Conservation (phyloP, 2,329 filamentous ascomycete genomes). For the Corinectria fuckeliana region DNA sequence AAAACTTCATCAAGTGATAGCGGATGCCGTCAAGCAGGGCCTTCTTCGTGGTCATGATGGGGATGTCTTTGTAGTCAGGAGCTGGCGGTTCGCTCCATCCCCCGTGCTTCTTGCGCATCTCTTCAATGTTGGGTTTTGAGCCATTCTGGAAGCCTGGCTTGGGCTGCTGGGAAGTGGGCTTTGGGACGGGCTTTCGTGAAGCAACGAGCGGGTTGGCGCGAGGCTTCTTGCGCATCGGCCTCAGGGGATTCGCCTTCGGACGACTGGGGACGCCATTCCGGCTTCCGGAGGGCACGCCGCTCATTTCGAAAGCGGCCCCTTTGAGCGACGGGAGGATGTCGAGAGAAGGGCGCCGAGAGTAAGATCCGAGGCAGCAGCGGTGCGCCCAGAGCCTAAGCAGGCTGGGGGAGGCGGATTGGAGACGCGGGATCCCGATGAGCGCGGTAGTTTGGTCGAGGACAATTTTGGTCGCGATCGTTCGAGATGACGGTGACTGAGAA, state of each 20-base stretch:
- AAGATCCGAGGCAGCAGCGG: constrained; percentile 22
- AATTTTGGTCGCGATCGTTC: constrained; percentile 4
- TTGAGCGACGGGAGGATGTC: not conserved
- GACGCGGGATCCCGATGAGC: not conserved
- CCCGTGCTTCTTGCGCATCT: constrained; percentile 54
- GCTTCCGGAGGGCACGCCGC: constrained; percentile 47
- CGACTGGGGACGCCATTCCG: constrained; percentile 43
- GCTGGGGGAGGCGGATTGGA: not conserved
- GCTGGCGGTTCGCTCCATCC: constrained; percentile 65
- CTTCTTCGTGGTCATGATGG: constrained; percentile 83
- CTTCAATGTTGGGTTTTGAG: constrained; percentile 47
- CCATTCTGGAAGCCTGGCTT: constrained; percentile 37
- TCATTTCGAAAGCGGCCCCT: constrained; percentile 47
- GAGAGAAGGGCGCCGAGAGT: constrained; percentile 1
- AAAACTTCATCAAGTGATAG: constrained; percentile 85
- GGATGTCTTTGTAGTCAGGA: constrained; percentile 60
- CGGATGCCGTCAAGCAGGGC: constrained; percentile 80
- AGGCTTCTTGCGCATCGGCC: constrained; percentile 49
- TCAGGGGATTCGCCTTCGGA: constrained; percentile 46
- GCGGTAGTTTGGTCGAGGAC: not conserved
- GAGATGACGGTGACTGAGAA: not conserved
- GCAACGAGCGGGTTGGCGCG: constrained; percentile 69
- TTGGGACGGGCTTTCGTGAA: constrained; percentile 53
- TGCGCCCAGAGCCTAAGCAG: constrained; percentile 2
- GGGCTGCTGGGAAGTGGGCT: constrained; percentile 29